Conservation (phyloP, 2,329 filamentous ascomycete genomes). For the Beauveria sp. region DNA sequence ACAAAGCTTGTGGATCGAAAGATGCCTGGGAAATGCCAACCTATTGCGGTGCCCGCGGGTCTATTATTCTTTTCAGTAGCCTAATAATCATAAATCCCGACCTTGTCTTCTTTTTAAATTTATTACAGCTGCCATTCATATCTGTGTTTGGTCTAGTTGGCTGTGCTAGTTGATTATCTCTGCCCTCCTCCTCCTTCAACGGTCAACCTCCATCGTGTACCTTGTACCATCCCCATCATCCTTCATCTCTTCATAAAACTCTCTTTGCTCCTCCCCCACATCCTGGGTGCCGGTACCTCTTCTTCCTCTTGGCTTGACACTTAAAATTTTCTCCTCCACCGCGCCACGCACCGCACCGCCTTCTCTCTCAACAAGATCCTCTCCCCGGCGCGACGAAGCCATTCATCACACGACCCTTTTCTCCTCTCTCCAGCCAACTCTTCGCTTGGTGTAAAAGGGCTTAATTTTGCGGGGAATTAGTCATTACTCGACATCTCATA, state of each 20-base stretch:
- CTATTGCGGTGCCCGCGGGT: no score
- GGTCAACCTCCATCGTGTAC: neutral
- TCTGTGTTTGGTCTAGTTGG: neutral
- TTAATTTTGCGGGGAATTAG: neutral
- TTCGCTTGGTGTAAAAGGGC: no score
- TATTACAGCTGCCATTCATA: neutral
- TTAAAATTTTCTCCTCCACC: neutral
- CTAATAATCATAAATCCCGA: no score
- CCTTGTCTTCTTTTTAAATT: no score
- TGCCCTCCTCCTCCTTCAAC: neutral
- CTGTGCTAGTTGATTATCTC: neutral
- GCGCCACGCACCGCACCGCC: neutral
- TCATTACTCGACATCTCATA: neutral
- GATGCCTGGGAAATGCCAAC: no score
- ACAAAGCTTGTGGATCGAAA: neutral
- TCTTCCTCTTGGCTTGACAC: no score
- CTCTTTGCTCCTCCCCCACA: slow-evolving; percentile 2
- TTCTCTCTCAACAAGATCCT: neutral
- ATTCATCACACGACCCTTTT: neutral
- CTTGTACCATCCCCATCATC: neutral
- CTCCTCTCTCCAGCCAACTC: no score
- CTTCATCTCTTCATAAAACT: neutral
- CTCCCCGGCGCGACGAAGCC: neutral
- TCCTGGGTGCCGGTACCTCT: neutral
- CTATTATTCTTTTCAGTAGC: no score